These are phyloP conservation scores for Starmerella roubikii DNA, from an alignment of 805 yeast genomes.

Conservation along the genomic window DNA sequence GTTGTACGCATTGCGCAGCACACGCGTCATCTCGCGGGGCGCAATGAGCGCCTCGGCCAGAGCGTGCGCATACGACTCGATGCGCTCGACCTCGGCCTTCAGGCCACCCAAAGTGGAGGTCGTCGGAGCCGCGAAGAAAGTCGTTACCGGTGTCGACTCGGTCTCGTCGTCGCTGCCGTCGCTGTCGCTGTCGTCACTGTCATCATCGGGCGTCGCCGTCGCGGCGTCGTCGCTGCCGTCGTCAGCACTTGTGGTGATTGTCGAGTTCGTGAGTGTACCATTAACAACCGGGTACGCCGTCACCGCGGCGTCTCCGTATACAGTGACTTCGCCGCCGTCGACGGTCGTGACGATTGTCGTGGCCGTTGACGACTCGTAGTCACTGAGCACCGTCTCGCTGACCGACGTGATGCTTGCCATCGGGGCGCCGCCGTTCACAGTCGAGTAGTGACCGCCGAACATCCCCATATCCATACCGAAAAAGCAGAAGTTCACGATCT, in stretches of 20 bases:
- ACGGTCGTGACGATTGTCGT: conserved; percentile 12
- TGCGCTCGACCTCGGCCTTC: conserved; percentile 1
- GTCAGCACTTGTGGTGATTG: neutral
- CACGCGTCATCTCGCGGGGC: conserved; percentile 11
- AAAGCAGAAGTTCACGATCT: conserved; percentile 13
- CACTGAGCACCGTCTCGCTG: no score
- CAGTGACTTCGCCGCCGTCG: conserved; percentile 11
- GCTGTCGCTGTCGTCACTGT: neutral
- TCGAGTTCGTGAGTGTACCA: no score
- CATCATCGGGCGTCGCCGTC: neutral
- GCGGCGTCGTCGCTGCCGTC: no score
- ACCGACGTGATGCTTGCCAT: neutral
- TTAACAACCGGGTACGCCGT: neutral
- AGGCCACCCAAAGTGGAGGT: conserved; percentile 4
- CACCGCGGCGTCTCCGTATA: conserved; percentile 4
- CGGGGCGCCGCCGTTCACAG: conserved; percentile 1
- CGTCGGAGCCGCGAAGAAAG: conserved; percentile 1
- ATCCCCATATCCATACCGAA: conserved; percentile 7
- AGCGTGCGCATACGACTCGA: conserved; percentile 13
- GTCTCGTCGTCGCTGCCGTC: neutral
- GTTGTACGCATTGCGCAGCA: conserved; percentile 7
- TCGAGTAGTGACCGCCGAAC: conserved; percentile 1
- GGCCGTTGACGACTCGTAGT: conserved; percentile 5
- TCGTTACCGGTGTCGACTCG: neutral
- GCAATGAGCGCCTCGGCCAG: conserved; percentile 16